A percentile compares a stretch with the other conserved stretches of the same genome.
Evolutionary conservation across 805 yeast species (phyloP).

Genomic region (Candida pseudoglaebosa): DNA sequence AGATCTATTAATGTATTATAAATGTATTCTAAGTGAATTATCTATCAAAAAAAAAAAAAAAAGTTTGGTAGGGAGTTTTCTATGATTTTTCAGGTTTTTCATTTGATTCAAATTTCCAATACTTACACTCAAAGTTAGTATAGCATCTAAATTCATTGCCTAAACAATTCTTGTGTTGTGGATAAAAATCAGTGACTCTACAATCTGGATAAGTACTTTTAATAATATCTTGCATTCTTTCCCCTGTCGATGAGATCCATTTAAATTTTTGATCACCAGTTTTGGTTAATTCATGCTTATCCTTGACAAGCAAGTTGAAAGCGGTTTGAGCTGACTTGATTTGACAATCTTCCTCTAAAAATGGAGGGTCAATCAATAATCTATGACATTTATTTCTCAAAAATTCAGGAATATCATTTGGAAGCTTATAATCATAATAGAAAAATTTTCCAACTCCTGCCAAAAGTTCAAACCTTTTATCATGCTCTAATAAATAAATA

Average conservation of each 20-base stretch:
- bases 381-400: conserved; percentile 65
- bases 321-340: conserved; percentile 55
- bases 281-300: conserved; percentile 34
- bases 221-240: conserved; percentile 72
- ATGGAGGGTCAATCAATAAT: conserved; percentile 83
- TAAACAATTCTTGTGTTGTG: conserved; percentile 80
- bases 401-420: conserved; percentile 54
- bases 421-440: conserved; percentile 72
- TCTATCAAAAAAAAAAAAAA: no score
- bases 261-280: conserved; percentile 42
- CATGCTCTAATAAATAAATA: conserved; percentile 75
- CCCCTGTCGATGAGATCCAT: conserved; percentile 82
- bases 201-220: conserved; percentile 60
- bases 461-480: conserved; percentile 67
- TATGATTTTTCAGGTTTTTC: no score
- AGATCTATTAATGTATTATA: no score
- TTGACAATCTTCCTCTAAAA: conserved; percentile 78
- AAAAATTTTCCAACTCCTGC: conserved; percentile 67
- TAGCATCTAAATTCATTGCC: conserved; percentile 87
- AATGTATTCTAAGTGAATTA: no score
- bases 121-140: conserved; percentile 65
- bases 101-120: conserved; percentile 68
- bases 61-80: no score
- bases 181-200: conserved; percentile 60
- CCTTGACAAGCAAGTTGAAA: conserved; percentile 46